These are phyloP conservation scores for Clitocybe nebularis DNA, from an alignment of 1,284 basidiomycete genomes.

Conservation along the genomic window DNA sequence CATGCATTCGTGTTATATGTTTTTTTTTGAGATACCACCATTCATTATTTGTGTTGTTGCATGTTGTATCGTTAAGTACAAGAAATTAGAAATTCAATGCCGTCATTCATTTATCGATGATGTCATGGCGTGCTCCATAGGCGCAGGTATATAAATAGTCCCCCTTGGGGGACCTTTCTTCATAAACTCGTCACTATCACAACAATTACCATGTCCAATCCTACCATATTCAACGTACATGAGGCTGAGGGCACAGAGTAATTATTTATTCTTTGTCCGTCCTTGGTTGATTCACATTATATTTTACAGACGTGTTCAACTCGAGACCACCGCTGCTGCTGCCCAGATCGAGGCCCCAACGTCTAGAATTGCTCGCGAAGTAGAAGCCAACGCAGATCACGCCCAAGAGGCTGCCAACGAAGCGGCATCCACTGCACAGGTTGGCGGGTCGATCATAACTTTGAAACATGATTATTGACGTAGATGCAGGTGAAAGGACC, in stretches of 20 bases:
- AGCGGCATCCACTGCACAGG: slow-evolving; percentile 46
- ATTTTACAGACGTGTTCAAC: slow-evolving; percentile 23
- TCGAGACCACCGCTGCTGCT: slow-evolving; percentile 47
- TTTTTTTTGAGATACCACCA: slow-evolving; percentile 2
- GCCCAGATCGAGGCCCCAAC: slow-evolving; percentile 47
- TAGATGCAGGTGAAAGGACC: slow-evolving; percentile 38
- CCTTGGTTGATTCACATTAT: background rate
- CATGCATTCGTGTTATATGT: slow-evolving; percentile 2
- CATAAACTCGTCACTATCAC: background rate
- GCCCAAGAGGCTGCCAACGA: slow-evolving; percentile 41
- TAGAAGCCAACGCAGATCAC: slow-evolving; percentile 41
- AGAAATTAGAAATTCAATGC: slow-evolving; percentile 1
- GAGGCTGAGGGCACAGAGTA: slow-evolving; percentile 29
- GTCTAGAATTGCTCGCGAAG: slow-evolving; percentile 31
- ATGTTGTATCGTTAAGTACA: background rate
- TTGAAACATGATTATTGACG: background rate
- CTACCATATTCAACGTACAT: slow-evolving; percentile 31
- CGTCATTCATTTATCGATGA: slow-evolving; percentile 14
- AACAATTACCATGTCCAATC: slow-evolving; percentile 18
- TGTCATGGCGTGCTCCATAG: slow-evolving; percentile 13
- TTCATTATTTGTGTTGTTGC: background rate
- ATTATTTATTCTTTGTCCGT: background rate
- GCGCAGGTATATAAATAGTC: slow-evolving; percentile 8
- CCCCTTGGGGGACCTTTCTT: no score
- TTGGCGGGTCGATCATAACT: slow-evolving; percentile 21